Conservation (phyloP, 345 rosid genomes). For the Hypericum androsaemum region DNA sequence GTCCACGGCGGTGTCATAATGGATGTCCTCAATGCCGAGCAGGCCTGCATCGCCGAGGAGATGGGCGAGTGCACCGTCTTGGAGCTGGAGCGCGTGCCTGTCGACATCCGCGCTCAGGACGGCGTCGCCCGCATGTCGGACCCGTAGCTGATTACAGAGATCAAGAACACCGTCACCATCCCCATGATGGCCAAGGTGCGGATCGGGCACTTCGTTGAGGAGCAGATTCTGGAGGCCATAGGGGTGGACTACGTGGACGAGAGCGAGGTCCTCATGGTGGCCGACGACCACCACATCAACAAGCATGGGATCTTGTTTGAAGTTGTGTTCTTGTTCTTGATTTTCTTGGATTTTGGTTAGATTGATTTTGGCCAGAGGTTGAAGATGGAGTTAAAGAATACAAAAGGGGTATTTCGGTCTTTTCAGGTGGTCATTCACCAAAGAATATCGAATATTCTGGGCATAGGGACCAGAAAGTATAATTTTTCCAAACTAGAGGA, state of each 20-base stretch:
- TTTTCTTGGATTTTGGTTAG: no score
- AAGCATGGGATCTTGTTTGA: no score
- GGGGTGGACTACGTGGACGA: slow-evolving; percentile 3
- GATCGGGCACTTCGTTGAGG: slow-evolving; percentile 5
- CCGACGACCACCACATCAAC: slow-evolving; percentile 5
- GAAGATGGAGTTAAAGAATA: no score
- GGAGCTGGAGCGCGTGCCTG: slow-evolving; percentile 1
- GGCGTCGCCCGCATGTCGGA: slow-evolving; percentile 3
- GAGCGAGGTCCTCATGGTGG: slow-evolving; percentile 3
- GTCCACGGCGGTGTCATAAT: slow-evolving; percentile 1
- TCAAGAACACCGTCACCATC: neutral
- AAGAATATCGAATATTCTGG: no score
- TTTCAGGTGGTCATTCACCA: no score
- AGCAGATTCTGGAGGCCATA: slow-evolving; percentile 1
- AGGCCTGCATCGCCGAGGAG: slow-evolving; percentile 4
- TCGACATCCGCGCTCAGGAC: slow-evolving; percentile 1
- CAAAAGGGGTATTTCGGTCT: no score
- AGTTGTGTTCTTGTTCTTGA: no score
- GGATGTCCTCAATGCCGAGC: slow-evolving; percentile 5
- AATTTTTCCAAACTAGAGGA: no score
- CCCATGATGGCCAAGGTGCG: slow-evolving; percentile 4
- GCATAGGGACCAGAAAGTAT: no score
- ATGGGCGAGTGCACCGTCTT: slow-evolving; percentile 3
- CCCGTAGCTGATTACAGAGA: slow-evolving; percentile 1
- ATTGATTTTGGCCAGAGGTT: no score